phyloP scores from a whole-genome alignment of 306 rosid species.

The Hippophae rhamnoides region DNA sequence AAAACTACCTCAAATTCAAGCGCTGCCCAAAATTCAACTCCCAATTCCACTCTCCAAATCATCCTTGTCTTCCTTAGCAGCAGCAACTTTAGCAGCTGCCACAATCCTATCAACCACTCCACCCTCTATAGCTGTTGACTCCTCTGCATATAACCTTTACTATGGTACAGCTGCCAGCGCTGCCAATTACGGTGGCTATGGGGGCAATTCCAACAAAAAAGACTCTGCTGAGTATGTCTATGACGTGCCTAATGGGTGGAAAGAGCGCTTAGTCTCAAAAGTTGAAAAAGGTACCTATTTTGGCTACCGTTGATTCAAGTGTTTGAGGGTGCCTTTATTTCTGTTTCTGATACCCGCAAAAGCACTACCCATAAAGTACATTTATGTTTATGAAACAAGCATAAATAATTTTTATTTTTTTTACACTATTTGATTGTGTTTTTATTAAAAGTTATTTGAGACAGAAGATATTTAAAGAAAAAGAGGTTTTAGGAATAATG shows the following conservation, averaged over 20 bases:
- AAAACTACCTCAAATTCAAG: slow-evolving; percentile 24
- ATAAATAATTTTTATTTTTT: too few species aligned
- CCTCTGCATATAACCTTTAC: slow-evolving; percentile 41
- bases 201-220: slow-evolving; percentile 70
- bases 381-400: too few species aligned
- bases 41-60: slow-evolving; percentile 30
- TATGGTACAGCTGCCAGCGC: slow-evolving; percentile 94
- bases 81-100: slow-evolving; percentile 41
- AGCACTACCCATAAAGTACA: too few species aligned
- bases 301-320: not conserved
- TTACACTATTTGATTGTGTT: too few species aligned
- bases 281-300: slow-evolving; percentile 57
- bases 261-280: slow-evolving; percentile 76
- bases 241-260: slow-evolving; percentile 81
- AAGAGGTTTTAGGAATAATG: too few species aligned
- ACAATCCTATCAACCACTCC: slow-evolving; percentile 38
- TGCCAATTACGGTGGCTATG: slow-evolving; percentile 78
- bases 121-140: slow-evolving; percentile 36
- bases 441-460: too few species aligned
- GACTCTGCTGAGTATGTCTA: slow-evolving; percentile 75
- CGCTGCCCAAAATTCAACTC: slow-evolving; percentile 20
- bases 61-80: slow-evolving; percentile 15
- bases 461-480: too few species aligned
- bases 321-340: not conserved
- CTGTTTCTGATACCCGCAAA: too few species aligned